Evolutionary conservation across 2,329 filamentous ascomycete genomes (phyloP).

Genomic region (Trichoderma sp.): DNA sequence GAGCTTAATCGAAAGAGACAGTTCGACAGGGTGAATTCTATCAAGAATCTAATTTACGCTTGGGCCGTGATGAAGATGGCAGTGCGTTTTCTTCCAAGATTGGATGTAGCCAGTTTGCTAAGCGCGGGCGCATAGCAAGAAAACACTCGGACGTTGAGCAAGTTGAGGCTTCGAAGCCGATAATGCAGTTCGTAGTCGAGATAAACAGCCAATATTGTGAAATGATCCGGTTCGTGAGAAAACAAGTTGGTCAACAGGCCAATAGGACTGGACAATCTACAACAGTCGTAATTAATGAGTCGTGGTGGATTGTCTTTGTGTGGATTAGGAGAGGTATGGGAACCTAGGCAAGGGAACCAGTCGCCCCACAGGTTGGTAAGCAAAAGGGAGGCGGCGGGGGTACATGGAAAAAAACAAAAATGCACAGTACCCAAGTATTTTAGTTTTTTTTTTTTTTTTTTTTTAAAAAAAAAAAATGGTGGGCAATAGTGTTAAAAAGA

Average conservation of each 20-base stretch:
- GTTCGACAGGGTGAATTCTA: neutral
- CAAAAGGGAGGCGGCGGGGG: neutral
- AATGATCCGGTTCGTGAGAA: neutral
- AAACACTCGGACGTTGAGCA: neutral
- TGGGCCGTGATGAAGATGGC: neutral
- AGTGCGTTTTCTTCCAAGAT: neutral
- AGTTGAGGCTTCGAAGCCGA: neutral
- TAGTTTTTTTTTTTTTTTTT: neutral
- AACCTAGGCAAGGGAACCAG: neutral
- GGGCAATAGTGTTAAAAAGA: neutral
- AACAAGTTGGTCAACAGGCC: neutral
- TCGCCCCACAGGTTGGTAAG: conserved; percentile 1
- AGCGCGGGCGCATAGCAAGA: neutral
- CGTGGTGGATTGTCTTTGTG: conserved; percentile 9
- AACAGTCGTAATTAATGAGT: conserved; percentile 1
- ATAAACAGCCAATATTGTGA: neutral
- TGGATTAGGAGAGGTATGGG: conserved; percentile 13
- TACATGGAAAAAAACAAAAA: neutral
- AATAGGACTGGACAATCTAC: neutral
- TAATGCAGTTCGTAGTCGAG: neutral
- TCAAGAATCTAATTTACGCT: neutral
- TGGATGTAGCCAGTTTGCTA: neutral
- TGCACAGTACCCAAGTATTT: neutral
- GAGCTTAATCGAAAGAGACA: neutral
- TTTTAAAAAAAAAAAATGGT: neutral